Percentiles rank a stretch among this genome's conserved stretches.
These are phyloP conservation scores for Daldinia childiae DNA, from an alignment of 495 filamentous ascomycete genomes.

Conservation along the genomic window DNA sequence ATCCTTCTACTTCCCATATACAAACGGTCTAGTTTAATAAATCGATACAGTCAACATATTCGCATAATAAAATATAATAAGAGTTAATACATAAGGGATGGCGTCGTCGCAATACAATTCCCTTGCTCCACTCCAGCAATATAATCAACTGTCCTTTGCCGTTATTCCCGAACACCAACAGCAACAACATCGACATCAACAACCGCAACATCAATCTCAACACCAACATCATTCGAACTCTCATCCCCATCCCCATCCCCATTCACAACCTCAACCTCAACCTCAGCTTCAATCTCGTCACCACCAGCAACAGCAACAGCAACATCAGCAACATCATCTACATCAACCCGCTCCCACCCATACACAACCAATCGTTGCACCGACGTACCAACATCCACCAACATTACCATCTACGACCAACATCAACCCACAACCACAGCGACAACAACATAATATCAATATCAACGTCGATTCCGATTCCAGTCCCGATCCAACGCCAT, in stretches of 20 bases:
- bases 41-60: no score
- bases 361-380: constrained; percentile 3
- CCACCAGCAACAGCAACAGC: constrained; percentile 13
- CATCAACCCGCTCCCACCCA: constrained; percentile 5
- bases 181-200: constrained; percentile 18
- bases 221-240: constrained; percentile 5
- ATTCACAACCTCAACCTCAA: constrained; percentile 3
- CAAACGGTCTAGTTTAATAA: constrained; percentile 19
- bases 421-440: neutral
- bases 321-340: constrained; percentile 10
- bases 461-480: neutral
- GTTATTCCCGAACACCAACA: constrained; percentile 19
- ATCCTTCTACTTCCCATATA: constrained; percentile 16
- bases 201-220: constrained; percentile 25
- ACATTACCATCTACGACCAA: constrained; percentile 20
- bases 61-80: neutral
- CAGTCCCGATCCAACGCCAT: neutral
- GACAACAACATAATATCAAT: constrained; percentile 13
- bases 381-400: constrained; percentile 11
- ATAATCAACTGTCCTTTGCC: constrained; percentile 36
- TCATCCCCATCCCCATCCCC: constrained; percentile 9
- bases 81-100: constrained; percentile 19
- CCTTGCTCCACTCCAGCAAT: constrained; percentile 37
- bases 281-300: neutral
- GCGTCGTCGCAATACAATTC: constrained; percentile 33